phyloP scores from a whole-genome alignment of 441 rosid species.

The Euphorbia corollata region DNA sequence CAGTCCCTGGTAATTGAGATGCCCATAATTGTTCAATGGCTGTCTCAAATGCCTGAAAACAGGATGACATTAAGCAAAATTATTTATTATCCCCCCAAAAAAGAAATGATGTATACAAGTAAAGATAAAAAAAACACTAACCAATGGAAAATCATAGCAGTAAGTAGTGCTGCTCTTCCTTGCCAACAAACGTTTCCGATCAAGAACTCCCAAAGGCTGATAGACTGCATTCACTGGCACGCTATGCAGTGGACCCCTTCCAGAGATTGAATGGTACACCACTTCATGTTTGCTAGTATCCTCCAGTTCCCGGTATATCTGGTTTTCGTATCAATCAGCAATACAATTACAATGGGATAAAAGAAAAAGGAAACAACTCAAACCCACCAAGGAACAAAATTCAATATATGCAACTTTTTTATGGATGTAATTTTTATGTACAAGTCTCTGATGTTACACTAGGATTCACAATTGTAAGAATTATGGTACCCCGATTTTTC shows the following conservation, averaged over 20 bases:
- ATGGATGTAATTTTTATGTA: not conserved
- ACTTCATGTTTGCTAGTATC: conserved; percentile 46
- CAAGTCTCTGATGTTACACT: not conserved
- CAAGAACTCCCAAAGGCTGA: conserved; percentile 71
- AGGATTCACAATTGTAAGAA: not conserved
- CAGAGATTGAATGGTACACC: conserved; percentile 62
- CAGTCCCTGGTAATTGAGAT: conserved; percentile 43
- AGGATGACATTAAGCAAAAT: conserved; percentile 18
- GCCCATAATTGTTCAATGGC: conserved; percentile 78
- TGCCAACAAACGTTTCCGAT: conserved; percentile 75
- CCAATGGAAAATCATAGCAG: conserved; percentile 97
- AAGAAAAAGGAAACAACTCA: not conserved
- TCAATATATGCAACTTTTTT: not conserved
- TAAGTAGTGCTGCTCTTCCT: conserved; percentile 85
- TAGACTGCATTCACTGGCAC: conserved; percentile 55
- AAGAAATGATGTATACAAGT: no score
- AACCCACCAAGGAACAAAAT: not conserved
- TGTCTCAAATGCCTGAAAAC: conserved; percentile 82
- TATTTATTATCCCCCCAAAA: conserved; percentile 13
- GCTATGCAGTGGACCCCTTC: conserved; percentile 59
- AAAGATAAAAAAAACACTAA: conserved; percentile 29
- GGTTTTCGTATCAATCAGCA: conserved; percentile 30
- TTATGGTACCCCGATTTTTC: not conserved
- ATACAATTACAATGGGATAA: conserved; percentile 1
- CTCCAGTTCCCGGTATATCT: conserved; percentile 91